Conservation (phyloP, 805 yeast genomes). For the Hanseniaspora thailandica region DNA sequence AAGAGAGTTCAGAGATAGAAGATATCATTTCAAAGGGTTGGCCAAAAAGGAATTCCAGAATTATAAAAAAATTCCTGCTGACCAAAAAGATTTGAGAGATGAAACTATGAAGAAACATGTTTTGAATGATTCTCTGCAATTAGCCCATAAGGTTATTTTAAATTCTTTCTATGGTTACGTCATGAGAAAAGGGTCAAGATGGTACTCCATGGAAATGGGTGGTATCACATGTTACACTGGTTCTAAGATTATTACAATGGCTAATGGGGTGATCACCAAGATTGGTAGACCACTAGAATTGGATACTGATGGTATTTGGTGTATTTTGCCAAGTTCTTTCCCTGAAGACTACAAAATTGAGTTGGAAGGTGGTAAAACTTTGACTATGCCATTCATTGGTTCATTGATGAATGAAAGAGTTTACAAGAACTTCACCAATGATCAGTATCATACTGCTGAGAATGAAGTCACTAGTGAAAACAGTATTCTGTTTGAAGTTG, state of each 20-base stretch:
- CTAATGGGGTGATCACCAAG: conserved; percentile 78
- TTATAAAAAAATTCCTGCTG: conserved; percentile 30
- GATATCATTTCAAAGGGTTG: conserved; percentile 81
- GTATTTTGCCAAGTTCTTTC: conserved; percentile 84
- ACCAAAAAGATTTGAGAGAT: conserved; percentile 54
- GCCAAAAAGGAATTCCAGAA: conserved; percentile 27
- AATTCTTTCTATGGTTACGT: conserved; percentile 97
- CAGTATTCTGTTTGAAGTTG: conserved; percentile 93
- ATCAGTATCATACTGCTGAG: conserved; percentile 79
- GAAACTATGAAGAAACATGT: conserved; percentile 93
- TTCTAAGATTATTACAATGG: conserved; percentile 96
- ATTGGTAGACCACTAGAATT: conserved; percentile 90
- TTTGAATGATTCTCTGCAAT: conserved; percentile 83
- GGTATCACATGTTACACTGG: conserved; percentile 98
- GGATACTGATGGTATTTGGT: conserved; percentile 99
- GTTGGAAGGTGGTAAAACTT: conserved; percentile 63
- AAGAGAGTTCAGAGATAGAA: conserved; percentile 83
- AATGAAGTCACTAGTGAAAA: conserved; percentile 70
- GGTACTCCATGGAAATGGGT: conserved; percentile 99
- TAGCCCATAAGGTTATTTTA: conserved; percentile 92
- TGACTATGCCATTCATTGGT: conserved; percentile 81
- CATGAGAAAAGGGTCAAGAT: conserved; percentile 96
- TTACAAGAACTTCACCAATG: conserved; percentile 81
- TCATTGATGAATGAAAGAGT: conserved; percentile 91
- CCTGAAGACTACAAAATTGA: conserved; percentile 76